phyloP scores from a whole-genome alignment of 139 green algal species.

The Picochlorum sp. region DNA sequence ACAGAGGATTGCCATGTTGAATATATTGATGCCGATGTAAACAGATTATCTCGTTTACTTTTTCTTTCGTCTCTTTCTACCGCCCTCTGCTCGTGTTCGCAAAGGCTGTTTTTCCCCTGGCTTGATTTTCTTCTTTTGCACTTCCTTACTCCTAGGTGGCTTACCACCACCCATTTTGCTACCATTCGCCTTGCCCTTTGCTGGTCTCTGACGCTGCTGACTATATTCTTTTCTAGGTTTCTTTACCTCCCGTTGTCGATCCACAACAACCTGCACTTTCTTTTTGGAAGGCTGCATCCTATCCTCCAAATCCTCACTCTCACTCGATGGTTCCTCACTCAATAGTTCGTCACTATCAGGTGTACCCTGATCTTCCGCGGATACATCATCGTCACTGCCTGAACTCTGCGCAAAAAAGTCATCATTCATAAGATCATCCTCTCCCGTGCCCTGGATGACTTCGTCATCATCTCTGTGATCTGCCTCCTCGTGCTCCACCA shows the following conservation, averaged over 20 bases:
- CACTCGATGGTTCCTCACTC: no score
- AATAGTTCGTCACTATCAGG: background rate
- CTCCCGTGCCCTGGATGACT: background rate
- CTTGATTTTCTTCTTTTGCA: slow-evolving; percentile 1
- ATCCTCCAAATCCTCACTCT: background rate
- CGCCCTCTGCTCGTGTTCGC: slow-evolving; percentile 41
- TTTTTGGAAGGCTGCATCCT: background rate
- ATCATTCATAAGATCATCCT: background rate
- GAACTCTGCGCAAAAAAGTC: no score
- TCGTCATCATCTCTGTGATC: background rate
- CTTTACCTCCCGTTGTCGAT: background rate
- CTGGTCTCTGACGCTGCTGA: background rate
- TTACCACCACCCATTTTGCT: no score
- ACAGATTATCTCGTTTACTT: background rate
- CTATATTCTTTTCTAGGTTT: background rate
- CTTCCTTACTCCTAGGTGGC: background rate
- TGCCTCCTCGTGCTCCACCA: slow-evolving; percentile 1
- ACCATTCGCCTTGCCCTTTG: no score
- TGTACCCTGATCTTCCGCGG: no score
- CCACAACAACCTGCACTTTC: no score
- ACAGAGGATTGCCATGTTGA: no score
- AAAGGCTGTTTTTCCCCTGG: slow-evolving; percentile 15
- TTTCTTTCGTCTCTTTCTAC: slow-evolving; percentile 37
- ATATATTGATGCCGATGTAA: no score
- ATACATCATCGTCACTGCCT: no score